A percentile compares a stretch with the other conserved stretches of the same genome.
These are phyloP conservation scores for Lentinula sp. DNA, from an alignment of 768 basidiomycete species.

Conservation along the genomic window DNA sequence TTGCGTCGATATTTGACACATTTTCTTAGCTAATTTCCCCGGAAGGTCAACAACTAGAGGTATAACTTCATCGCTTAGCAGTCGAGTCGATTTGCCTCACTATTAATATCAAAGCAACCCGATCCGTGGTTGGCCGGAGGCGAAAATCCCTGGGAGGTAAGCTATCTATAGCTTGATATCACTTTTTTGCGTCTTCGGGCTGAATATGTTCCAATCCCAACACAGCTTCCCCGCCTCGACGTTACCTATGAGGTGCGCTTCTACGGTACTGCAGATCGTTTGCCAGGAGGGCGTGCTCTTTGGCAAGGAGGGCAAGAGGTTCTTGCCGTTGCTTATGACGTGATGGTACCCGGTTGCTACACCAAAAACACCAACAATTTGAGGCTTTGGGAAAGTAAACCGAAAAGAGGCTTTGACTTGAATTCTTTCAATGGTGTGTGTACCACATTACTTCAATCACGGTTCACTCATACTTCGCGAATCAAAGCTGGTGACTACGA, in stretches of 20 bases:
- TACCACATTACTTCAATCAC: background rate
- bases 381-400: slow-evolving; percentile 77
- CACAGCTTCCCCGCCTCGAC: slow-evolving; percentile 68
- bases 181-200: background rate
- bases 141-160: slow-evolving; percentile 70
- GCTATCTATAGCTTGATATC: background rate
- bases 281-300: slow-evolving; percentile 52
- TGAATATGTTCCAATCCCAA: no score
- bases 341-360: slow-evolving; percentile 85
- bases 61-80: slow-evolving; percentile 8
- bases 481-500: slow-evolving; percentile 85
- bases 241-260: slow-evolving; percentile 84
- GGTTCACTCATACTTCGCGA: background rate
- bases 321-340: slow-evolving; percentile 88
- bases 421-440: slow-evolving; percentile 85
- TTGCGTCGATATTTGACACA: background rate
- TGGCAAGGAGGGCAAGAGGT: slow-evolving; percentile 95
- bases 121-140: slow-evolving; percentile 73
- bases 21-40: slow-evolving; percentile 67
- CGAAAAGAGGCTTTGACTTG: slow-evolving; percentile 88
- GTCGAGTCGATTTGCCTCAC: background rate
- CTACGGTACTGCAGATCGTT: slow-evolving; percentile 76
- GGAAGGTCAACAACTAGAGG: slow-evolving; percentile 77
- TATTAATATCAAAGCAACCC: slow-evolving; percentile 47
- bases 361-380: slow-evolving; percentile 90